Conservation (phyloP, 768 basidiomycete species). For the Polyporus arcularius region DNA sequence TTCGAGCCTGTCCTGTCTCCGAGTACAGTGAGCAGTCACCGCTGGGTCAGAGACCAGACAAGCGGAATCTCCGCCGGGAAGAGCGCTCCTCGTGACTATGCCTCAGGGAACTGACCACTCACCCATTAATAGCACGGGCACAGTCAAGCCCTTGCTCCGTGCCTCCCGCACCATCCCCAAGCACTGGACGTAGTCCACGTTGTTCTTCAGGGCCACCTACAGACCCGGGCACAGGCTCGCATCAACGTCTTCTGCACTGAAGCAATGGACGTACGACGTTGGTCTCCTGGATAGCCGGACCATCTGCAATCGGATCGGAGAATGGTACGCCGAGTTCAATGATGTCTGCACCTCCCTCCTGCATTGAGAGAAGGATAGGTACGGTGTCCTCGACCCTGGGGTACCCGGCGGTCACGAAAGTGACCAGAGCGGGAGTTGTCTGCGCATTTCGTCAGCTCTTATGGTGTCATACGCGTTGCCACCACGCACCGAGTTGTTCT, state of each 20-base stretch:
- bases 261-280: constrained; percentile 69
- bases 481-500: constrained; percentile 52
- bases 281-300: constrained; percentile 87
- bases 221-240: not conserved
- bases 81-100: no score
- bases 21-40: no score
- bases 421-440: constrained; percentile 60
- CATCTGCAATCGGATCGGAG: constrained; percentile 96
- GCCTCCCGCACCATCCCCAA: constrained; percentile 79
- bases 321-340: constrained; percentile 96
- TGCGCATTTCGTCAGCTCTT: constrained; percentile 1
- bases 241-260: not conserved
- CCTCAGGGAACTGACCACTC: not conserved
- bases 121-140: constrained; percentile 96
- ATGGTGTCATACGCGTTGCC: not conserved
- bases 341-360: constrained; percentile 90
- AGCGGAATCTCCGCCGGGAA: no score
- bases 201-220: constrained; percentile 83
- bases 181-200: constrained; percentile 74
- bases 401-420: constrained; percentile 95
- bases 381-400: constrained; percentile 81
- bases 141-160: constrained; percentile 75
- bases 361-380: constrained; percentile 86
- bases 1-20: no score
- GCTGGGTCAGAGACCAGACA: no score